These are phyloP conservation scores for Trypanosoma mega DNA, from an alignment of 208 protist genomes.

Conservation along the genomic window DNA sequence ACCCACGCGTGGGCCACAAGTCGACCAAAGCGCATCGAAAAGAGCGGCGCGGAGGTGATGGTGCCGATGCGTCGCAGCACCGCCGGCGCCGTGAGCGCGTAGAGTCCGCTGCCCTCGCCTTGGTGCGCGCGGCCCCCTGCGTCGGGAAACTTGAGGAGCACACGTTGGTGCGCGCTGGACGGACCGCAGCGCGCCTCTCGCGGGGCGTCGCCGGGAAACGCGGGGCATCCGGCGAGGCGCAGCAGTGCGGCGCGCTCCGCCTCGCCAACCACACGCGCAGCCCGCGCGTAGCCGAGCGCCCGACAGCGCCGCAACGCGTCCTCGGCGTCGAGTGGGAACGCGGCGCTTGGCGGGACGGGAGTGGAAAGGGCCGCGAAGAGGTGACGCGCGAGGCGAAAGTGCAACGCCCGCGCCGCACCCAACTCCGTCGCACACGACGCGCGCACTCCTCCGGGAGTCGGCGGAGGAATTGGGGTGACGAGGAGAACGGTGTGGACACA, in stretches of 20 bases:
- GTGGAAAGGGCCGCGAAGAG: constrained; percentile 20
- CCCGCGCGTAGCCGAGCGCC: constrained; percentile 16
- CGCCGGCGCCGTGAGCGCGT: constrained; percentile 25
- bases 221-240: constrained; percentile 43
- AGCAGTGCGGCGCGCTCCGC: constrained; percentile 50
- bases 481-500: constrained; percentile 24
- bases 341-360: not conserved
- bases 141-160: constrained; percentile 32
- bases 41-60: constrained; percentile 52
- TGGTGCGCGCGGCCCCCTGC: constrained; percentile 23
- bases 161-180: constrained; percentile 40
- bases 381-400: constrained; percentile 32
- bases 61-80: constrained; percentile 37
- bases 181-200: constrained; percentile 21
- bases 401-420: not conserved
- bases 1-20: constrained; percentile 57
- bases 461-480: not conserved
- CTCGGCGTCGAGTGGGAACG: not conserved
- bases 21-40: constrained; percentile 68
- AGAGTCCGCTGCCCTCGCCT: constrained; percentile 26
- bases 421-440: not conserved
- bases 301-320: constrained; percentile 2
- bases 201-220: constrained; percentile 37
- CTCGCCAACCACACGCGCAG: constrained; percentile 36
- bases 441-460: not conserved